phyloP scores from a whole-genome alignment of 768 basidiomycete genomes.

The Lentinula sp. region DNA sequence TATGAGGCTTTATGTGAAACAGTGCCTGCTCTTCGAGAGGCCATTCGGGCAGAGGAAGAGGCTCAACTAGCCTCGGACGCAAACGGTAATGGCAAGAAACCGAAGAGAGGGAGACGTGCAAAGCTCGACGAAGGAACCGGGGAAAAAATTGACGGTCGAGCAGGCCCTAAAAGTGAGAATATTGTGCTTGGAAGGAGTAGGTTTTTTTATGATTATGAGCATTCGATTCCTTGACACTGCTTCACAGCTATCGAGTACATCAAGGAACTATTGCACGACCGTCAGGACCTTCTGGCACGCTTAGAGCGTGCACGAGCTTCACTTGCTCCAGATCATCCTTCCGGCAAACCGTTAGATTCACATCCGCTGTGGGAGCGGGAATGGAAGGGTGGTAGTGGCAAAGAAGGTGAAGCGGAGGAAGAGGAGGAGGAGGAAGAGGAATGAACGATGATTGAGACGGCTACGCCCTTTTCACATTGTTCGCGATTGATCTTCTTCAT shows the following conservation, averaged over 20 bases:
- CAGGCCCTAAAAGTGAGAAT: conserved; percentile 88
- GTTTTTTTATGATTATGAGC: conserved; percentile 20
- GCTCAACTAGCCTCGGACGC: conserved; percentile 20
- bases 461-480: no score
- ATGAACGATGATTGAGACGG: background rate
- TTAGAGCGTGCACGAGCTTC: conserved; percentile 51
- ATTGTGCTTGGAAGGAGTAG: conserved; percentile 83
- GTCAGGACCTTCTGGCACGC: conserved; percentile 48
- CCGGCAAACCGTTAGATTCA: conserved; percentile 26
- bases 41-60: conserved; percentile 73
- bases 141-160: conserved; percentile 74
- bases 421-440: conserved; percentile 37
- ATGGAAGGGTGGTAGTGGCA: conserved; percentile 72
- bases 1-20: conserved; percentile 85
- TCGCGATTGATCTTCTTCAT: no score
- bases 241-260: conserved; percentile 80
- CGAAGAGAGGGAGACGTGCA: conserved; percentile 26
- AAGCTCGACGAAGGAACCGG: conserved; percentile 40
- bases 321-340: conserved; percentile 59
- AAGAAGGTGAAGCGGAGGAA: conserved; percentile 36
- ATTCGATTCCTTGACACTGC: background rate
- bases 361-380: conserved; percentile 72
- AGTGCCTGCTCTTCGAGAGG: conserved; percentile 77
- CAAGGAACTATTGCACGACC: conserved; percentile 56
- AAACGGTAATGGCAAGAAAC: conserved; percentile 43